Evolutionary conservation across 1,139 yeast species (phyloP).

Genomic region (Debaryomyces sp.): DNA sequence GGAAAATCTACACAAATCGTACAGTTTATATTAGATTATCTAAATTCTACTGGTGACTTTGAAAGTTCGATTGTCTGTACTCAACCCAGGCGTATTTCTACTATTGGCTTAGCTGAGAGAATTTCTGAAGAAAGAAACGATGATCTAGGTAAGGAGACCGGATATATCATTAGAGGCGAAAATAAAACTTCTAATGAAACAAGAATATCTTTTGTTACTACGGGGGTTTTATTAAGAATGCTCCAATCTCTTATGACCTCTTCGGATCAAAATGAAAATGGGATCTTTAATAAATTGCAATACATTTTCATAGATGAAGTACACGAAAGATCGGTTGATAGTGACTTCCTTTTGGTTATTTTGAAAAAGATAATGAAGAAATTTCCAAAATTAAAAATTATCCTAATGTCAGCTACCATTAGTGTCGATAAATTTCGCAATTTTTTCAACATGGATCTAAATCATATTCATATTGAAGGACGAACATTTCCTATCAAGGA

Average conservation of each 20-base stretch:
- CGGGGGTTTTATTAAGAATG: constrained; percentile 89
- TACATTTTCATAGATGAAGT: constrained; percentile 92
- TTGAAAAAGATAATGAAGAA: constrained; percentile 58
- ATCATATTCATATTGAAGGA: constrained; percentile 82
- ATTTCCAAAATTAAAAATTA: constrained; percentile 60
- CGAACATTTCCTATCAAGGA: constrained; percentile 91
- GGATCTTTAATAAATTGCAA: constrained; percentile 56
- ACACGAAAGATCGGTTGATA: constrained; percentile 91
- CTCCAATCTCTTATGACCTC: constrained; percentile 53
- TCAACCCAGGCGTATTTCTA: constrained; percentile 94
- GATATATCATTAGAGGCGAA: constrained; percentile 90
- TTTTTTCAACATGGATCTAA: constrained; percentile 55
- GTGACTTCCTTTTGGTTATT: constrained; percentile 80
- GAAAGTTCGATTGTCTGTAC: constrained; percentile 76
- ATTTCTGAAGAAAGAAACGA: constrained; percentile 81
- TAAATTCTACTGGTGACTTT: constrained; percentile 47
- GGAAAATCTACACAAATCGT: constrained; percentile 94
- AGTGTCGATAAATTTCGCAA: constrained; percentile 66
- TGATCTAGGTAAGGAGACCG: constrained; percentile 75
- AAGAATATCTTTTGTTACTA: constrained; percentile 81
- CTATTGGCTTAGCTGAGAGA: constrained; percentile 92
- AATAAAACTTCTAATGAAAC: constrained; percentile 65
- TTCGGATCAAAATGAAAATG: constrained; percentile 14
- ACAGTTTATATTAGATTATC: constrained; percentile 78
- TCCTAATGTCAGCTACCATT: constrained; percentile 95